Base-by-base conservation (phyloP, 2,329 filamentous ascomycete species). In the Paraphaeosphaeria minitans region DNA sequence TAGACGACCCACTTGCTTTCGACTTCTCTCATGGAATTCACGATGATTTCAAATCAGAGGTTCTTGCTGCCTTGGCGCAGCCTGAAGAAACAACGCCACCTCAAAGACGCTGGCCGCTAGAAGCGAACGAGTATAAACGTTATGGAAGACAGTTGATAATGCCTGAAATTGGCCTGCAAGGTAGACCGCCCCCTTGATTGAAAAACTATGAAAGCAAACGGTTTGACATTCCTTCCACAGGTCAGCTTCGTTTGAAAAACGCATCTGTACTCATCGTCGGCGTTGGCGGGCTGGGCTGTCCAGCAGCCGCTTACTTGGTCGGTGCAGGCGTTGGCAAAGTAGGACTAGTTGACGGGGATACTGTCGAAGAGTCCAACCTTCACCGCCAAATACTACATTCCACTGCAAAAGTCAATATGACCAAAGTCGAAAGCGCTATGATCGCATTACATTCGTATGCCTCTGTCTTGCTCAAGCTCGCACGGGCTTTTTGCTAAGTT, bases 91-190 rank as follows among this genome's bases (percentile, higher is more conserved):
- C 54, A 19, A 12, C 53, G 33, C 55, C 58, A 4, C 47, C 56
- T n/a, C 43, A 45, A 21, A 62, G 53, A 48, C 64, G 56, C 60
- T 94, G 91, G 89, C 91, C 91, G 0, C 81, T 97, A 2, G 76
- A 79, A 4, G 79, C 82, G 16, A 85, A 89, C 5, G 93, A 97
- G 68, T 97, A 97, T 75, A 86, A 87, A 64, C 85, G 93, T 61
- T 98, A 98, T 79, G 93, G 92, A 8, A 84, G 94, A 41, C 94
- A 97, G 78, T 88, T 98, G 80, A 93, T 98, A 64, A 86, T 97
- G 60, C 90, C 92, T 0, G 86, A 89, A 57, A 82, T 97, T 60
- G 93, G 93, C 0, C 80, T 96, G 0, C 82, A 87, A 75, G 92
- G 90, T 90, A 50, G 14, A 61, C 12, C 31, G 53, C 22, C 39